These are phyloP conservation scores for Taphrina deformans DNA, from an alignment of 1,139 yeast species.

Conservation along the genomic window DNA sequence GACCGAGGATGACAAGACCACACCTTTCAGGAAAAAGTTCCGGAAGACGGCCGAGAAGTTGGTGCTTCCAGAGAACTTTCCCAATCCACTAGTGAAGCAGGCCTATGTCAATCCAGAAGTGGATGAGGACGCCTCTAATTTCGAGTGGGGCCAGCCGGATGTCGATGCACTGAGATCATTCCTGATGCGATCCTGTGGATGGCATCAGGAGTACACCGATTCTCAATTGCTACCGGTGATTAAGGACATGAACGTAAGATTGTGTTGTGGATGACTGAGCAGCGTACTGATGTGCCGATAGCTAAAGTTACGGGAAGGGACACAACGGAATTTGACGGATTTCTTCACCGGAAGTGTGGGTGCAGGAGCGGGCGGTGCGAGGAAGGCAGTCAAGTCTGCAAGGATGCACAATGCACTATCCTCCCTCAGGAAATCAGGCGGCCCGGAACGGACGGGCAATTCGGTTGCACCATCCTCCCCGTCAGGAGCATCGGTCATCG, in stretches of 20 bases:
- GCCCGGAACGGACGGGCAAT: neutral
- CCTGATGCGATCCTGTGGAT: constrained; percentile 70
- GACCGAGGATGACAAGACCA: constrained; percentile 34
- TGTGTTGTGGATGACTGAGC: too few species aligned
- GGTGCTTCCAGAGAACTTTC: constrained; percentile 65
- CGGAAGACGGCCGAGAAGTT: constrained; percentile 64
- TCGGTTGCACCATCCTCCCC: neutral
- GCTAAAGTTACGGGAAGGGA: constrained; percentile 47
- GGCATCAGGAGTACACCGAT: constrained; percentile 76
- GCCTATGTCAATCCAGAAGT: constrained; percentile 83
- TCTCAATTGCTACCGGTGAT: constrained; percentile 88
- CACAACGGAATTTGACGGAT: constrained; percentile 59
- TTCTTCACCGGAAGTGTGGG: constrained; percentile 48
- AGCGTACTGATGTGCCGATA: too few species aligned
- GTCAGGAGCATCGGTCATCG: neutral
- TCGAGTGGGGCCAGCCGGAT: constrained; percentile 90
- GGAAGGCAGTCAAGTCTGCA: constrained; percentile 13
- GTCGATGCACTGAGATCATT: constrained; percentile 73
- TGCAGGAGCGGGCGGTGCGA: constrained; percentile 24
- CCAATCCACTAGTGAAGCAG: constrained; percentile 64
- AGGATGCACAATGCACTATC: constrained; percentile 24
- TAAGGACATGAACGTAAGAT: constrained; percentile 60
- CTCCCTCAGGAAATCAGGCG: neutral
- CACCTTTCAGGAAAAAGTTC: constrained; percentile 50
- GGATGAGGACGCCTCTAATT: constrained; percentile 71